phyloP scores from a whole-genome alignment of 768 basidiomycete species.

The Mycena pura region DNA sequence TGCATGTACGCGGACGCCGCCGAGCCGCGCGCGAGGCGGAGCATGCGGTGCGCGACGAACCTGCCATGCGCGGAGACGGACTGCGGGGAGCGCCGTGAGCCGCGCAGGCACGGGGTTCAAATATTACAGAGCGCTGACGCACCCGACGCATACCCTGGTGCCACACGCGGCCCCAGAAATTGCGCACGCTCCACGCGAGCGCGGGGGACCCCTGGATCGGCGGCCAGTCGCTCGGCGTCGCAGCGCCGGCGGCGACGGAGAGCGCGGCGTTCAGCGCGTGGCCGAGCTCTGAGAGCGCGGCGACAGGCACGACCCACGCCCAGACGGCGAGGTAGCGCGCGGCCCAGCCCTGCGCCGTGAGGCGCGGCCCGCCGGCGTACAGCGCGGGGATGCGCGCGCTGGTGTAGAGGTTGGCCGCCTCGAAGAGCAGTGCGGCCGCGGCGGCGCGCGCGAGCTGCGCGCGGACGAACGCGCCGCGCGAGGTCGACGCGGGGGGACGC shows the following conservation, averaged over 20 bases:
- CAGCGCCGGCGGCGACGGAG: conserved; percentile 4
- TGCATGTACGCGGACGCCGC: conserved; percentile 14
- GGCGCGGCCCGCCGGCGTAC: background rate
- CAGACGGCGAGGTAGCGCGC: background rate
- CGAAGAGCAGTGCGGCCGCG: background rate
- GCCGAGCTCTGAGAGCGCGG: background rate
- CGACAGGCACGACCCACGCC: background rate
- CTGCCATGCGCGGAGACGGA: conserved; percentile 17
- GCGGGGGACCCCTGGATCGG: no score
- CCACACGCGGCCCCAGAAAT: conserved; percentile 6
- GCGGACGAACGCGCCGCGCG: conserved; percentile 13
- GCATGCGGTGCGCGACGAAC: conserved; percentile 7
- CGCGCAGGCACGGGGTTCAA: no score
- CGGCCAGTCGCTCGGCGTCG: no score
- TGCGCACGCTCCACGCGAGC: no score
- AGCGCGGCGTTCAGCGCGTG: background rate
- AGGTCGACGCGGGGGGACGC: conserved; percentile 5
- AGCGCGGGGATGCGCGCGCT: background rate
- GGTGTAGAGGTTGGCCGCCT: background rate
- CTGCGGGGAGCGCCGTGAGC: background rate
- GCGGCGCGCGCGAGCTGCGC: conserved; percentile 1
- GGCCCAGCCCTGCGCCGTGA: background rate
- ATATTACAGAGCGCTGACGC: background rate
- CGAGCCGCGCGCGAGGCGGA: conserved; percentile 9
- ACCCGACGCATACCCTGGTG: conserved; percentile 22